Base-by-base conservation (phyloP, 805 yeast genomes). In the Candida schatavii region DNA sequence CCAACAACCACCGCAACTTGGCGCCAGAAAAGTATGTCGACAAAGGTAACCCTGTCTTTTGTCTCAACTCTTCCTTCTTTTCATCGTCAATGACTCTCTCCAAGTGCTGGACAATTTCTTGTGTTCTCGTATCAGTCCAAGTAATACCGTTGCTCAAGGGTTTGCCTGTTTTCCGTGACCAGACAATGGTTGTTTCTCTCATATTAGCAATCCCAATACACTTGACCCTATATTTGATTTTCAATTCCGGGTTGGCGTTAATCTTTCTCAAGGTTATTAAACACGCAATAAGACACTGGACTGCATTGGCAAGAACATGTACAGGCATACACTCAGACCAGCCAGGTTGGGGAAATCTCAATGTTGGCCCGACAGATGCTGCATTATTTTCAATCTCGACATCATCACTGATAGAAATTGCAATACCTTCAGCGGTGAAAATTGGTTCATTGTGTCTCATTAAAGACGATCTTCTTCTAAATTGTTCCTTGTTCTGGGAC, bases 271-370 rank as follows among this genome's bases (percentile, higher is more conserved):
- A 66, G 22, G 80, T 68, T 33, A 75, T 68, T 50, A 82, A 64
- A 54, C 85, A 79, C 19, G 81, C 80, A 35, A 81, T 81, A 27
- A 90, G 68, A 69, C 97, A 90, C 56, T 83, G 85, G 30, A 83
- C 74, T 21, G 89, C 90, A 54, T 88, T 84, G 48, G 83, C 84
- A 50, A 88, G 72, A 35, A 90, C 81, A 61, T 84, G 89, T 39
- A 77, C 77, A 9, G 97, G 97, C 70, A 85, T 85, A 64, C 93
- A 89, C 67, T 90, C 97, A 28, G 88, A 93, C 97, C 97, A 89
- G 25, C 95, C 93, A 2, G 91, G 89, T 48, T 79, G 76, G 2
- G 93, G 91, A 60, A 82, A 85, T 45, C 80, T 64, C 41, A 85
- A 66, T n/a, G 93, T 85, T 39, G 90, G 89, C 26, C 80, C 81